phyloP scores from a whole-genome alignment of 495 filamentous ascomycete species.

The Rostrohypoxylon terebratum region DNA sequence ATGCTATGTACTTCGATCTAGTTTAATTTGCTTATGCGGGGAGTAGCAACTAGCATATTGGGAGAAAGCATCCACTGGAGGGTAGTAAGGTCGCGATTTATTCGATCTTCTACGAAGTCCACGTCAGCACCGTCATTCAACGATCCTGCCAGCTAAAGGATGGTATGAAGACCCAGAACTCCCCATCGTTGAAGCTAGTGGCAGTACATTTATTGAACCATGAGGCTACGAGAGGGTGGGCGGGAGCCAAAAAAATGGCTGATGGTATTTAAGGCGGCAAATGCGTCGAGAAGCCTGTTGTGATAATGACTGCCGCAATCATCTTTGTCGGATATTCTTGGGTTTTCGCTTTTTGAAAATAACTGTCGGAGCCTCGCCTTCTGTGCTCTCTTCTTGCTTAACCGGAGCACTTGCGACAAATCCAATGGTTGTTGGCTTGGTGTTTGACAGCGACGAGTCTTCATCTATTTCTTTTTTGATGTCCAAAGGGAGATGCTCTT shows the following conservation, averaged over 20 bases:
- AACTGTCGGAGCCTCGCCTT: slow-evolving; percentile 52
- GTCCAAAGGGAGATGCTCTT: slow-evolving; percentile 48
- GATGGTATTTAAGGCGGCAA: background rate
- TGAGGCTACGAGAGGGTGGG: background rate
- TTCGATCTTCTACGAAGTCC: background rate
- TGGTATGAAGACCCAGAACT: background rate
- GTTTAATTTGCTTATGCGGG: no score
- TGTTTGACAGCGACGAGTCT: slow-evolving; percentile 9
- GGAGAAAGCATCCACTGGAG: background rate
- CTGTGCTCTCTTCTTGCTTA: slow-evolving; percentile 56
- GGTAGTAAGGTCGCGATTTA: background rate
- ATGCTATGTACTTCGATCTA: no score
- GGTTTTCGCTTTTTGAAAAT: slow-evolving; percentile 94
- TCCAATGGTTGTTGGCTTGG: slow-evolving; percentile 14
- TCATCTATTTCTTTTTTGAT: slow-evolving; percentile 51
- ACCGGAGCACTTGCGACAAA: slow-evolving; percentile 40
- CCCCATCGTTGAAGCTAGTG: background rate
- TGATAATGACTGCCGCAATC: background rate
- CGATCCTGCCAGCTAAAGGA: background rate
- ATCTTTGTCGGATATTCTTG: slow-evolving; percentile 74
- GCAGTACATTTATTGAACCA: background rate
- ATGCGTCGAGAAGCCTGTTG: background rate
- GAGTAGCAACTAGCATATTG: background rate
- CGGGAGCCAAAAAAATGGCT: background rate
- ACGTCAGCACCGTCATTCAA: background rate